Evolutionary conservation across 2,329 filamentous ascomycete genomes (phyloP).

Genomic region (Microsporum ferrugineum): DNA sequence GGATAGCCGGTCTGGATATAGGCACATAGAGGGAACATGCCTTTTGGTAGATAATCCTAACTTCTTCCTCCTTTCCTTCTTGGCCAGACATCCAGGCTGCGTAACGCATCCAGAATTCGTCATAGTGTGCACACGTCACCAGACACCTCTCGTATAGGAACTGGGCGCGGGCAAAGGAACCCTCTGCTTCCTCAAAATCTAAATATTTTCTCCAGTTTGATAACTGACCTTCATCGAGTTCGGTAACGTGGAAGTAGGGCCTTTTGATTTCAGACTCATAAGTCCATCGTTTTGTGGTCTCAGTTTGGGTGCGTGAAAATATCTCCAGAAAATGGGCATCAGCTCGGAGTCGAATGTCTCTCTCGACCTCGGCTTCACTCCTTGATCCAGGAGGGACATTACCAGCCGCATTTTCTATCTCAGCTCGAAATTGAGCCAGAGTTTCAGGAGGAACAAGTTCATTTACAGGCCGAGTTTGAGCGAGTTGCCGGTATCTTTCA

Average conservation of each 20-base stretch:
- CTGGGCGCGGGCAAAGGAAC: slow-evolving; percentile 59
- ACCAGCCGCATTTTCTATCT: slow-evolving; percentile 50
- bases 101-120: slow-evolving; percentile 98
- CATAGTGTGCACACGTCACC: slow-evolving; percentile 85
- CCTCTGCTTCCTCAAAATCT: slow-evolving; percentile 85
- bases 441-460: slow-evolving; percentile 61
- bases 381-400: slow-evolving; percentile 37
- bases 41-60: slow-evolving; percentile 81
- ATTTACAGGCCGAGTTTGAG: slow-evolving; percentile 57
- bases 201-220: slow-evolving; percentile 92
- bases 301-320: slow-evolving; percentile 69
- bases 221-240: slow-evolving; percentile 74
- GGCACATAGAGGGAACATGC: slow-evolving; percentile 78
- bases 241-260: slow-evolving; percentile 92
- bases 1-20: slow-evolving; percentile 69
- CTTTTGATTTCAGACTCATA: slow-evolving; percentile 92
- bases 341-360: slow-evolving; percentile 67
- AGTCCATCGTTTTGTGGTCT: slow-evolving; percentile 87
- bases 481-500: slow-evolving; percentile 71
- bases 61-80: slow-evolving; percentile 71
- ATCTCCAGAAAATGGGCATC: slow-evolving; percentile 70
- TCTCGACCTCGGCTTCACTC: slow-evolving; percentile 67
- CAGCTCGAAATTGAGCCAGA: slow-evolving; percentile 56
- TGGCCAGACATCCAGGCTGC: slow-evolving; percentile 85
- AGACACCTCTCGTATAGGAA: slow-evolving; percentile 91